Conservation (phyloP, 495 filamentous ascomycete genomes). For the Aspergillus conjunctus region DNA sequence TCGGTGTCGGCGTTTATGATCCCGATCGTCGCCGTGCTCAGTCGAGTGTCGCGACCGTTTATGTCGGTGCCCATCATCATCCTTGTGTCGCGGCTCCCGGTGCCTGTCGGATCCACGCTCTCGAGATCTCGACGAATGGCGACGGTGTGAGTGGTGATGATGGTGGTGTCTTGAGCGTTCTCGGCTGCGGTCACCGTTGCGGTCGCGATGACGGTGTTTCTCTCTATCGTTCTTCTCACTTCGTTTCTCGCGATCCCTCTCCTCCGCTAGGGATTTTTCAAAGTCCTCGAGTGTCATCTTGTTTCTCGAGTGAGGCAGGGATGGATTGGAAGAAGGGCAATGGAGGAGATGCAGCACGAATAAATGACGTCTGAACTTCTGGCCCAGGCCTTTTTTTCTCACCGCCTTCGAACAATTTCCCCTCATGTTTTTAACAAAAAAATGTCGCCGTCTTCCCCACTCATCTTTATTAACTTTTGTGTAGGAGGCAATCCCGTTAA, state of each 20-base stretch:
- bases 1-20: slow-evolving; percentile 42
- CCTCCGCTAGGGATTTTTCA: slow-evolving; percentile 52
- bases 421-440: slow-evolving; percentile 39
- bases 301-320: slow-evolving; percentile 7
- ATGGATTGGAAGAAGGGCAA: slow-evolving; percentile 9
- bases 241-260: slow-evolving; percentile 42
- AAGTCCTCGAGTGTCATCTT: slow-evolving; percentile 60
- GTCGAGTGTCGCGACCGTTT: slow-evolving; percentile 56
- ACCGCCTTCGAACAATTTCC: slow-evolving; percentile 31
- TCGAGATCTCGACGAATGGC: slow-evolving; percentile 48
- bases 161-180: slow-evolving; percentile 43
- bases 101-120: slow-evolving; percentile 37
- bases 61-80: slow-evolving; percentile 52
- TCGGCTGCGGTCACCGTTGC: slow-evolving; percentile 44
- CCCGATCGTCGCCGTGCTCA: slow-evolving; percentile 45
- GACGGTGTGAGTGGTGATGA: slow-evolving; percentile 46
- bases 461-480: not conserved
- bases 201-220: slow-evolving; percentile 35
- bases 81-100: slow-evolving; percentile 39
- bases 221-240: slow-evolving; percentile 41
- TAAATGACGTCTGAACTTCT: slow-evolving; percentile 31
- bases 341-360: slow-evolving; percentile 18
- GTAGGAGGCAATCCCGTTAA: not conserved
- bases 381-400: slow-evolving; percentile 35
- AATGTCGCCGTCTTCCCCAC: slow-evolving; percentile 28